Evolutionary conservation across 495 filamentous ascomycete species (phyloP), one percentile per base, ranked within the genome.

Genomic region (Parachaetomium inaequale): DNA sequence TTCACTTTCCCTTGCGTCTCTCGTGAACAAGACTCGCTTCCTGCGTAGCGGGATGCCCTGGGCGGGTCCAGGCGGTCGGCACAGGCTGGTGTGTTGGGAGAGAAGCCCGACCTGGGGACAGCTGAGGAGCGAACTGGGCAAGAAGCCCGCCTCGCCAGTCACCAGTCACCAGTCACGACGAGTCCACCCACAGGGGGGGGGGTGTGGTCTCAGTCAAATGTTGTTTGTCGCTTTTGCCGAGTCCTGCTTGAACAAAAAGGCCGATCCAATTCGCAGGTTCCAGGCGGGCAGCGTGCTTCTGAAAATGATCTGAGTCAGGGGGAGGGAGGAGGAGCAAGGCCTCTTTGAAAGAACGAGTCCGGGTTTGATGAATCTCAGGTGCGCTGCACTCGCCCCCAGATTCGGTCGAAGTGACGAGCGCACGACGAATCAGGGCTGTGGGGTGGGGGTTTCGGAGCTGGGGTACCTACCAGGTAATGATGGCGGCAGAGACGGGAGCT

Each of bases 51-150:
- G 29, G 50, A 25, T 26, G 52, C 60, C 60, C 60, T 57, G 32
- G 52, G 60, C 61, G 54, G 61, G 61, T 52, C 55, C 61, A 52
- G 47, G 46, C 46, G 7, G 23, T 26, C 25, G 28, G 38, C 38
- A 23, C 10, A 42, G 50, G 54, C 19, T 31, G 34, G 34, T 17
- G 31, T n/a, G 21, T 49, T 62, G 52, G 54, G 43, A 63, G 43
- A 43, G 59, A 56, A 32, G 59, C 54, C 55, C 55, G 28, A 58
- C 55, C n/a, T 31, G 40, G 38, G 23, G 40, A 40, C 25, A 10
- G 29, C 12, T 23, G 38, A 45, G 17, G 38, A 28, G 42, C 21
- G 32, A 46, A n/a, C 42, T 17, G 42, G 17, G 7, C 19, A 21
- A 46, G 42, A 54, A 45, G 28, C 49, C 50, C 47, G 34, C 46